These are phyloP conservation scores for Hylodesmum podocarpum DNA, from an alignment of 306 rosid genomes.

Conservation along the genomic window DNA sequence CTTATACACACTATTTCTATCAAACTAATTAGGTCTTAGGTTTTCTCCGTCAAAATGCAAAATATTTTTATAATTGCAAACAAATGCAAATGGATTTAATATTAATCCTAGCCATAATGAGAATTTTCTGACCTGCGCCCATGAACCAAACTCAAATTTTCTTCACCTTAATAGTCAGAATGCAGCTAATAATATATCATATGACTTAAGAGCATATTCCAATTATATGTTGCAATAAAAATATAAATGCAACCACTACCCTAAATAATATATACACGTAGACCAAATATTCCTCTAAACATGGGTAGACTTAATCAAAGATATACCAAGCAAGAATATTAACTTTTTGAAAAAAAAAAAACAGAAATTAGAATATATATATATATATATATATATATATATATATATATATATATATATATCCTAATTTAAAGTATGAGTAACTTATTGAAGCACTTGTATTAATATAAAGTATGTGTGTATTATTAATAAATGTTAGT, in stretches of 20 bases:
- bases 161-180: neutral
- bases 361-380: neutral
- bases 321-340: neutral
- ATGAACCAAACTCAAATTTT: slow-evolving; percentile 16
- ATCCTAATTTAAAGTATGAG: too few species aligned
- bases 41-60: neutral
- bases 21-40: neutral
- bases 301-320: slow-evolving; percentile 16
- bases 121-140: neutral
- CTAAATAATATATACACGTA: neutral
- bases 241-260: slow-evolving; percentile 15
- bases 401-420: too few species aligned
- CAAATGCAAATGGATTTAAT: slow-evolving; percentile 14
- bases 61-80: neutral
- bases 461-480: too few species aligned
- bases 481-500: too few species aligned
- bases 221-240: neutral
- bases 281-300: slow-evolving; percentile 25
- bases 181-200: neutral
- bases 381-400: too few species aligned
- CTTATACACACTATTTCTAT: neutral
- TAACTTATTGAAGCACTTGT: too few species aligned
- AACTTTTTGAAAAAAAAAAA: neutral
- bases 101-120: neutral
- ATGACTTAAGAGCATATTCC: neutral